Conservation (phyloP, 495 filamentous ascomycete species). For the Neurospora sp. region DNA sequence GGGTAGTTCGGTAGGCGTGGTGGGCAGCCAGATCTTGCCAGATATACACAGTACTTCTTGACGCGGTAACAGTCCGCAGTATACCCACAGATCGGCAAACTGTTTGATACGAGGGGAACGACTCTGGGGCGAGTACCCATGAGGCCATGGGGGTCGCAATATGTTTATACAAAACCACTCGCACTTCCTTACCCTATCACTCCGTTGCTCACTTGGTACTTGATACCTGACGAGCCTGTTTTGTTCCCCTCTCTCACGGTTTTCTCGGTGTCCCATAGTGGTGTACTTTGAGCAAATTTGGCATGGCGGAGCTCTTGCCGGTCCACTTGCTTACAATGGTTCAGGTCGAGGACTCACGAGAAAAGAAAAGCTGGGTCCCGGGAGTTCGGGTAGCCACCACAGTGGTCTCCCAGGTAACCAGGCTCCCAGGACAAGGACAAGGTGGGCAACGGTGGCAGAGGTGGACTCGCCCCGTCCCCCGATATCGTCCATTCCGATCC, state of each 20-base stretch:
- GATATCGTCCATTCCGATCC: neutral
- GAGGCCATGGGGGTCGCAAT: neutral
- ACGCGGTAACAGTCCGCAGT: neutral
- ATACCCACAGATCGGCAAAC: neutral
- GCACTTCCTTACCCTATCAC: neutral
- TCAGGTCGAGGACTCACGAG: neutral
- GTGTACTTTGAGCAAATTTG: neutral
- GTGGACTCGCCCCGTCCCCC: neutral
- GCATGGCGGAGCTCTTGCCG: neutral
- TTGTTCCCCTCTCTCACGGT: neutral
- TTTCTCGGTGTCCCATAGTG: neutral
- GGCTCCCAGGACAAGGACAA: neutral
- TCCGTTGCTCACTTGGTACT: neutral
- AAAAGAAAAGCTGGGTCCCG: neutral
- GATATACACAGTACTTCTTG: neutral
- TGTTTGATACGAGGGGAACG: neutral
- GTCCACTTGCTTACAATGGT: neutral
- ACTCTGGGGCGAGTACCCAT: neutral
- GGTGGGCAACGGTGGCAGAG: neutral
- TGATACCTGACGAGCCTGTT: neutral
- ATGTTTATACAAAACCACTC: neutral
- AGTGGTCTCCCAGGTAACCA: neutral
- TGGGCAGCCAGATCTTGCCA: neutral
- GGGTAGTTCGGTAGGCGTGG: neutral
- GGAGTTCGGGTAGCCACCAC: neutral